Evolutionary conservation across 495 filamentous ascomycete genomes (phyloP), one percentile per base, ranked within the genome.

Genomic region (Penicillium lividum): DNA sequence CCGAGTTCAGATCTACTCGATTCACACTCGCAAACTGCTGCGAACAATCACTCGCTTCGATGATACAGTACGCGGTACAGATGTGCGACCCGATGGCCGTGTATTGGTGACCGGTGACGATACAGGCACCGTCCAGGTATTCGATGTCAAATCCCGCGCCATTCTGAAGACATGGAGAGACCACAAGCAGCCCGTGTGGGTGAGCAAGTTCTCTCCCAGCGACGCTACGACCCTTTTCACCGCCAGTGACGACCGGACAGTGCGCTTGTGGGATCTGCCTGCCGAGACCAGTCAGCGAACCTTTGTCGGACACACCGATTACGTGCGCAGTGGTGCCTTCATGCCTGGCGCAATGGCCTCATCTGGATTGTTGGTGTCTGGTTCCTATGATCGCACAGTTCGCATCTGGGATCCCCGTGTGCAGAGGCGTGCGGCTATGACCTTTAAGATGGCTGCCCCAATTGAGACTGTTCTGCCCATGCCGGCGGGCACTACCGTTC

Each of bases 151-250:
- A 22, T 91, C 90, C 42, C 84, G 94, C 55, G 92, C 93, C 1
- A 96, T 98, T 56, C 73, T 99, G 67, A 94, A 94, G 80, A 96
- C 94, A 48, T 99, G 94, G 95, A 86, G 86, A 60, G 86, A 93
- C 45, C 94, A 98, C 73, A 93, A 93, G 74, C 92, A 96, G 78
- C 90, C 95, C 42, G 92, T 96, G 36, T 96, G 94, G 88, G 84
- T 87, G 25, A 90, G 90, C 44, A 89, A 89, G 63, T 98, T 94
- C 79, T 91, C 87, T 18, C 92, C 92, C 7, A 85, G 84, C 50
- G 90, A 94, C 33, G 81, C 95, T 31, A 99, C 94, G 0, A 84
- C 84, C 2, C 73, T 97, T 28, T 86, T 97, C 82, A 91, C 87
- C 50, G 84, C 85, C 28, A 89, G 87, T 72, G 94, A 99, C 65